Evolutionary conservation across 2,329 filamentous ascomycete genomes (phyloP).

Genomic region (Trichoderma polysporum): DNA sequence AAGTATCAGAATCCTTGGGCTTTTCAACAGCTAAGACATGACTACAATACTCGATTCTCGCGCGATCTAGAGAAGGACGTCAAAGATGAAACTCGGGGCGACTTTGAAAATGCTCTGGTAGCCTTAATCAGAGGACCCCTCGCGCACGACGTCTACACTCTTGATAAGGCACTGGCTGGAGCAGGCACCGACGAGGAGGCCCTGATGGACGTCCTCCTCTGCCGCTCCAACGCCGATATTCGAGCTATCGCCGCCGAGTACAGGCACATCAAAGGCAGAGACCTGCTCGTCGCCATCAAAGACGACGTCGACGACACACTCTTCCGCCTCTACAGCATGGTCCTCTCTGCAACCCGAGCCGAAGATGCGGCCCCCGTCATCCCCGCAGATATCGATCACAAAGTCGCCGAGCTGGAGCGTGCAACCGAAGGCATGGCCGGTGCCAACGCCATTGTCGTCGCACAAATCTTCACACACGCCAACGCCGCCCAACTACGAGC

Average conservation of each 20-base stretch:
- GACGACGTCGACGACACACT: constrained; percentile 34
- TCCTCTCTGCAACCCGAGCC: constrained; percentile 30
- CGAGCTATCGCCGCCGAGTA: constrained; percentile 36
- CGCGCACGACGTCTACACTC: constrained; percentile 32
- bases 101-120: constrained; percentile 33
- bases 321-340: constrained; percentile 37
- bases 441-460: constrained; percentile 31
- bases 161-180: constrained; percentile 34
- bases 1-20: constrained; percentile 37
- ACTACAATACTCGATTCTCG: constrained; percentile 37
- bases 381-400: constrained; percentile 34
- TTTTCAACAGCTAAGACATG: constrained; percentile 33
- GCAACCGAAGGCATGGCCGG: constrained; percentile 35
- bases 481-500: constrained; percentile 35
- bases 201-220: constrained; percentile 36
- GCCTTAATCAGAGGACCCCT: constrained; percentile 35
- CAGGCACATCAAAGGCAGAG: constrained; percentile 28
- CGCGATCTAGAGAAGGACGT: constrained; percentile 37
- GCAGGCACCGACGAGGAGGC: constrained; percentile 37
- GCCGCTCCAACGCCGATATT: constrained; percentile 39
- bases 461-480: constrained; percentile 34
- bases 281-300: constrained; percentile 34
- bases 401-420: constrained; percentile 35
- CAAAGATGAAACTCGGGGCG: constrained; percentile 35
- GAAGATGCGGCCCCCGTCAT: constrained; percentile 31